Conservation (phyloP, 2,329 filamentous ascomycete genomes). For the Ophiostoma pallidulum region DNA sequence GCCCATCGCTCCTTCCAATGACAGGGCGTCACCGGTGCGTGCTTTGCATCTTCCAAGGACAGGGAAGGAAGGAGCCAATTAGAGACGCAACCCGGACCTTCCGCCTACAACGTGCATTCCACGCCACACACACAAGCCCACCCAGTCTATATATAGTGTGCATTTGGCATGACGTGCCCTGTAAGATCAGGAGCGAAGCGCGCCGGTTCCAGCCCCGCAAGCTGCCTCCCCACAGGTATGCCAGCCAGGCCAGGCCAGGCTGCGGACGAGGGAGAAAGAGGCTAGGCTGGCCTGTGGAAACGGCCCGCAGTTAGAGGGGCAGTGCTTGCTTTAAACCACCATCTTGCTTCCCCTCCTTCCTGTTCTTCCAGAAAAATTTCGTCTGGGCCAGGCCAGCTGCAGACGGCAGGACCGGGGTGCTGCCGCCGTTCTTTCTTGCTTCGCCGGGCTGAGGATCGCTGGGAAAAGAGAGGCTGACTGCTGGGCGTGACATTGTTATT, state of each 20-base stretch:
- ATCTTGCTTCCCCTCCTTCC: background rate
- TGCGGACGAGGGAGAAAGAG: background rate
- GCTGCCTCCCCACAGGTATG: background rate
- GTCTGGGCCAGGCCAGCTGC: background rate
- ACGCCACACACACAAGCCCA: no score
- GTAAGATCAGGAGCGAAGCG: no score
- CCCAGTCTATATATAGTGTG: no score
- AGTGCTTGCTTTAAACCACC: constrained; percentile 4
- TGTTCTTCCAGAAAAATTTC: constrained; percentile 1
- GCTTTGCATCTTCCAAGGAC: no score
- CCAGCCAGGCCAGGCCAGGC: no score
- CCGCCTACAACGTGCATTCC: no score
- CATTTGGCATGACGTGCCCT: background rate
- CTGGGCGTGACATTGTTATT: constrained; percentile 9
- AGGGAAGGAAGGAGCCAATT: background rate
- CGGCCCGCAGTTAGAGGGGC: constrained; percentile 9
- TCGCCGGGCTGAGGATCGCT: constrained; percentile 1
- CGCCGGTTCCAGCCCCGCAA: no score
- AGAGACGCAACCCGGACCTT: no score
- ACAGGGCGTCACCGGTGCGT: no score
- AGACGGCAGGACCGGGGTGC: background rate
- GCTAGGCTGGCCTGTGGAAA: background rate
- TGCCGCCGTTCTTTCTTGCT: background rate
- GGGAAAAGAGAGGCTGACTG: background rate
- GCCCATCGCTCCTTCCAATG: background rate